These are phyloP conservation scores for Venturia oleaginea DNA, from an alignment of 2,329 filamentous ascomycete species.

Conservation along the genomic window DNA sequence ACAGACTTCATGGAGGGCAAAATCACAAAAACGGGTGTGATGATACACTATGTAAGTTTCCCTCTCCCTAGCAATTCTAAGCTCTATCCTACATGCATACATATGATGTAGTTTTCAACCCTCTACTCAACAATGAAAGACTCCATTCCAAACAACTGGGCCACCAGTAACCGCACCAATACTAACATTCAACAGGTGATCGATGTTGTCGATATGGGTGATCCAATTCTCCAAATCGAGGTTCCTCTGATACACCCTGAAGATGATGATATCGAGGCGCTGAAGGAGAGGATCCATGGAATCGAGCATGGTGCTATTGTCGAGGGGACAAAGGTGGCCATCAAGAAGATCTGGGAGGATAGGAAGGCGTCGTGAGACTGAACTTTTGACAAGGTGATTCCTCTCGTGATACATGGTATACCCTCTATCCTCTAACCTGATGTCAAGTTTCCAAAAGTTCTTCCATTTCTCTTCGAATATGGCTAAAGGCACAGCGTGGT, in stretches of 20 bases:
- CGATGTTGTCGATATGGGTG: constrained; percentile 67
- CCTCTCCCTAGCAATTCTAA: neutral
- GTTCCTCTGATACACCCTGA: constrained; percentile 52
- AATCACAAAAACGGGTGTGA: constrained; percentile 64
- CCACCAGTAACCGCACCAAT: neutral
- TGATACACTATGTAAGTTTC: constrained; percentile 68
- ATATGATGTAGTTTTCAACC: neutral
- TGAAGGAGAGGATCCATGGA: constrained; percentile 65
- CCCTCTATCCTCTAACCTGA: neutral
- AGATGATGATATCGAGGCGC: constrained; percentile 53
- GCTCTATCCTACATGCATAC: neutral
- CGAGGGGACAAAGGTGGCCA: constrained; percentile 52
- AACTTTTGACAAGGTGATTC: neutral
- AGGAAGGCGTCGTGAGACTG: constrained; percentile 15
- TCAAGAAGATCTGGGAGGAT: constrained; percentile 32
- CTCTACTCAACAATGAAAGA: neutral
- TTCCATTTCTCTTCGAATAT: neutral
- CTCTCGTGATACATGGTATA: neutral
- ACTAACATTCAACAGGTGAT: constrained; percentile 22
- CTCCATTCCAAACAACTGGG: neutral
- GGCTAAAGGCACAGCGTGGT: neutral
- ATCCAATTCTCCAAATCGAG: constrained; percentile 61
- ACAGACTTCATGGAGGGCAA: constrained; percentile 61
- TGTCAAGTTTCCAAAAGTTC: neutral
- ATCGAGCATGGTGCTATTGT: constrained; percentile 74